Percentiles rank a stretch among this genome's conserved stretches.
phyloP scores from a whole-genome alignment of 164 flowering plant species.

The Vitis vinifera region ASM3070453v1 NC_081806.1:1414501-1415000 shows the following conservation, averaged over 20 bases:
- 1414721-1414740: neutral
- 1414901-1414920: too few species aligned
- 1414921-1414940: too few species aligned
- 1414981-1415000: too few species aligned
- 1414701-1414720: conserved; percentile 52
- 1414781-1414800: neutral
- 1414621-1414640: conserved; percentile 69
- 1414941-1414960: too few species aligned
- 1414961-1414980: too few species aligned
- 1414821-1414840: too few species aligned
- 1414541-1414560: conserved; percentile 55
- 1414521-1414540: conserved; percentile 58
- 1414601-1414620: conserved; percentile 54
- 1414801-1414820: too few species aligned
- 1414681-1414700: conserved; percentile 67
- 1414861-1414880: too few species aligned
- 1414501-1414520: conserved; percentile 51
- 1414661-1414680: conserved; percentile 58
- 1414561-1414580: conserved; percentile 49
- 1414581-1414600: conserved; percentile 56
- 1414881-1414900: too few species aligned
- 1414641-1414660: conserved; percentile 62
- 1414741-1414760: neutral
- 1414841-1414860: too few species aligned
- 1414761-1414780: neutral